Evolutionary conservation across 306 rosid species (phyloP), one percentile per base, ranked within the genome.

Genomic region (Corylus avellana): DNA sequence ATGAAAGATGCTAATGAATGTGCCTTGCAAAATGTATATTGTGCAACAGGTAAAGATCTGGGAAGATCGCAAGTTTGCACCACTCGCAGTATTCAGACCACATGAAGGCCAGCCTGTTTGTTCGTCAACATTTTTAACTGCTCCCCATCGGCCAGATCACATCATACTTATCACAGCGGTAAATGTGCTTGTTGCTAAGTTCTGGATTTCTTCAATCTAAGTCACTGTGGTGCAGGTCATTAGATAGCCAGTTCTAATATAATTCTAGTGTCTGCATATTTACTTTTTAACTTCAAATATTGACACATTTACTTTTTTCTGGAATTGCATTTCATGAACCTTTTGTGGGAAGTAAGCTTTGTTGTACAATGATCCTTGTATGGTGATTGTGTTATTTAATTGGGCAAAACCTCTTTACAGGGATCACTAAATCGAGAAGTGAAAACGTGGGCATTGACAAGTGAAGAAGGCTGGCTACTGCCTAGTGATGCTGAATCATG

Each of bases 381-480:
- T 73, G 27, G 84, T 76, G 57, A 29, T 73, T 80, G 57, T 83
- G 18, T 73, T 39, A 17, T 44, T 68, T 73, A 17, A 48, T 84
- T 59, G 46, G 66, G 57, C 29, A 44, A 59, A 50, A 75, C 74
- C 68, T 68, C 67, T 59, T 55, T 69, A 46, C 75, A 96, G 98
- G 99, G 99, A 51, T 94, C 97, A 2, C 92, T 86, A 46, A 96
- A 96, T 81, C 91, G 94, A 77, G 99, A 93, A 75, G 96, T 96
- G 86, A 96, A 96, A 77, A 88, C 93, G 73, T 96, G 98, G 99
- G 85, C 92, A 61, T 91, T 96, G 1, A 88, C 92, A 4, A 84
- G 94, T 68, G 98, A 93, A 72, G 99, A 96, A 80, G 98, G 97
- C 75, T 96, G 97, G 94, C 85, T 96, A 67, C 96, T 96, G 73